A percentile compares a stretch with the other conserved stretches of the same genome.
Conservation (phyloP, 768 basidiomycete species). For the Steccherinum ochraceum region DNA sequence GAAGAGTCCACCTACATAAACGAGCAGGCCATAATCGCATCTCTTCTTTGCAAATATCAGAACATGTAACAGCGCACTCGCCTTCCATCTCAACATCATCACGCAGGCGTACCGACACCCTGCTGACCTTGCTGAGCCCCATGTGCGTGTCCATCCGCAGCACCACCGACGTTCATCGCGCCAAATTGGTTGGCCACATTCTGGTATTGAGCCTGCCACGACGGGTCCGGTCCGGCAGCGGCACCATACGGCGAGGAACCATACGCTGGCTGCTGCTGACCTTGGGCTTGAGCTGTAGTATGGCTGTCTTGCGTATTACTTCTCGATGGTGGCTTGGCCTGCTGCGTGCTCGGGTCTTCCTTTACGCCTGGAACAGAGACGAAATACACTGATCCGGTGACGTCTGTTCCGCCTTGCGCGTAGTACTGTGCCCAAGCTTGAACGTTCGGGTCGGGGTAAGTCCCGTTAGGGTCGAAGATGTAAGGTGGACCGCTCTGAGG, state of each 20-base stretch:
- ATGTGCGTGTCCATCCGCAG: conserved; percentile 7
- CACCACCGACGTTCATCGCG: conserved; percentile 15
- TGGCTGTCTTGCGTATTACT: background rate
- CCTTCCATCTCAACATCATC: no score
- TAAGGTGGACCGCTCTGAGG: conserved; percentile 37
- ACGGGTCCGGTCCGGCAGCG: background rate
- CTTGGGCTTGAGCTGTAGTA: background rate
- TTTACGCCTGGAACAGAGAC: conserved; percentile 70
- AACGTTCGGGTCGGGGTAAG: conserved; percentile 73
- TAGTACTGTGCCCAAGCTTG: conserved; percentile 89
- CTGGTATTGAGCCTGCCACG: conserved; percentile 15
- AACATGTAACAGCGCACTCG: no score
- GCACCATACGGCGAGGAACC: conserved; percentile 18
- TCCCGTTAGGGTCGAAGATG: conserved; percentile 55
- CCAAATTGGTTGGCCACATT: conserved; percentile 20
- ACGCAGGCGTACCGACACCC: conserved; percentile 22
- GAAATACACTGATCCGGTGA: conserved; percentile 77
- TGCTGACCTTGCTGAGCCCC: conserved; percentile 11
- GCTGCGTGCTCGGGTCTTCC: conserved; percentile 24
- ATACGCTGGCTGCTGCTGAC: conserved; percentile 8
- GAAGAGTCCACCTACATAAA: no score
- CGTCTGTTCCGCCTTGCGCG: conserved; percentile 68
- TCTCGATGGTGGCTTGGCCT: background rate
- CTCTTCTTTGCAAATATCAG: no score
- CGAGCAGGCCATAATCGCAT: no score